These are phyloP conservation scores for Didymella keratinophila DNA, from an alignment of 2,329 filamentous ascomycete genomes.

Conservation along the genomic window DNA sequence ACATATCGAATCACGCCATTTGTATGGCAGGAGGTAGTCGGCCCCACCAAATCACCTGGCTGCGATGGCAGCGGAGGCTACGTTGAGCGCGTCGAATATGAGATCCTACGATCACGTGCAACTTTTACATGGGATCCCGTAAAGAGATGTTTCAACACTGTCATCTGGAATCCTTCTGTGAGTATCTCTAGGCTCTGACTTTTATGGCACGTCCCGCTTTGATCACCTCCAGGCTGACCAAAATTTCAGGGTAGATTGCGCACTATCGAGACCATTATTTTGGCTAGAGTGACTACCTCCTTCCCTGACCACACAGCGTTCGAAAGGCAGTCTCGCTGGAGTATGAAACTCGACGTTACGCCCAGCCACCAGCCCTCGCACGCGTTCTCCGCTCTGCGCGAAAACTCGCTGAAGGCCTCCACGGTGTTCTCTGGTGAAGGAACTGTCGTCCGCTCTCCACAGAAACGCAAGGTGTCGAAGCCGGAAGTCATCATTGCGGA, in stretches of 20 bases:
- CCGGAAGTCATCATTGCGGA: background rate
- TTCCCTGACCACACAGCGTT: conserved; percentile 43
- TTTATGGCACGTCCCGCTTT: no score
- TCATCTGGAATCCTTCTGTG: conserved; percentile 15
- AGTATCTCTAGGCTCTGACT: background rate
- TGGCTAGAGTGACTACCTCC: conserved; percentile 22
- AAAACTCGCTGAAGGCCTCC: background rate
- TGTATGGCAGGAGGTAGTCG: background rate
- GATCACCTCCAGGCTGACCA: background rate
- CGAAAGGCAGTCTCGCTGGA: conserved; percentile 42
- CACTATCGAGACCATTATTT: conserved; percentile 25
- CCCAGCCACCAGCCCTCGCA: background rate
- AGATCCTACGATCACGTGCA: conserved; percentile 17
- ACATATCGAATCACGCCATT: conserved; percentile 36
- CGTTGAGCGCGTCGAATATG: conserved; percentile 23
- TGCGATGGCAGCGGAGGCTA: conserved; percentile 1
- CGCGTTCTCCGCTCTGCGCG: background rate
- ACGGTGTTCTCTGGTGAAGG: background rate
- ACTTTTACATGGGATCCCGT: conserved; percentile 31
- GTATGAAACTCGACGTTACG: conserved; percentile 28
- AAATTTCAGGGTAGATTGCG: background rate
- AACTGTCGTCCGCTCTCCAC: background rate
- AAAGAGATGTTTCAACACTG: conserved; percentile 30
- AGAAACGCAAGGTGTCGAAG: conserved; percentile 22
- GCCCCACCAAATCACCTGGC: background rate